These are phyloP conservation scores for Rhodotorula sp. DNA, from an alignment of 1,284 basidiomycete species.

Conservation along the genomic window DNA sequence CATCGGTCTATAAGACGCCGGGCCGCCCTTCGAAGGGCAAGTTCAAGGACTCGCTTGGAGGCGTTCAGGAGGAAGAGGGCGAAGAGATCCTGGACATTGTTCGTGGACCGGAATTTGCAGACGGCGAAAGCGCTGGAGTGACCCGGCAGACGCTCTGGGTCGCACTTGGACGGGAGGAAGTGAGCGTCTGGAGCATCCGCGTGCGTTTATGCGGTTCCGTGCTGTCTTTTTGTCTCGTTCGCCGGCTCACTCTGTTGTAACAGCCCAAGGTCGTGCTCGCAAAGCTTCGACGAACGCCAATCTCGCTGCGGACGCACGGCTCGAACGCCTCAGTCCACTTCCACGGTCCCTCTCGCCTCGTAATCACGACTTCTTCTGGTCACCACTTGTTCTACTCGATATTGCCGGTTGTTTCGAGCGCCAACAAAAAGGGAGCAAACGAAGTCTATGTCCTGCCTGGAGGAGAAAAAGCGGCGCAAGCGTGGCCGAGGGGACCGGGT, in stretches of 20 bases:
- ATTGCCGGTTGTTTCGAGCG: background rate
- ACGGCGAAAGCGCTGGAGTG: background rate
- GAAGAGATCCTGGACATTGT: constrained; percentile 35
- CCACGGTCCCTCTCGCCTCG: constrained; percentile 19
- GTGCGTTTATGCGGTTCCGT: constrained; percentile 7
- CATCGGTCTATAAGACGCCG: constrained; percentile 29
- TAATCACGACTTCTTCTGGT: constrained; percentile 37
- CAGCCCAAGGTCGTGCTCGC: constrained; percentile 41
- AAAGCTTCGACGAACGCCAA: constrained; percentile 30
- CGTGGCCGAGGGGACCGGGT: constrained; percentile 33
- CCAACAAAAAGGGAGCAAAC: background rate
- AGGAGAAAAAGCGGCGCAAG: constrained; percentile 13
- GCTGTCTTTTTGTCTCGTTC: background rate
- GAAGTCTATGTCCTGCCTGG: constrained; percentile 36
- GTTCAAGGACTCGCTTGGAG: constrained; percentile 37
- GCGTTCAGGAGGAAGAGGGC: constrained; percentile 38
- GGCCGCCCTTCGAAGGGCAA: constrained; percentile 26
- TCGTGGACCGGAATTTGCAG: constrained; percentile 8
- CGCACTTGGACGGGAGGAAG: constrained; percentile 30
- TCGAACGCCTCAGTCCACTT: constrained; percentile 28
- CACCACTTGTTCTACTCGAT: constrained; percentile 37
- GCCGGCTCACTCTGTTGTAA: too few species aligned
- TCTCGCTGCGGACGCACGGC: constrained; percentile 38
- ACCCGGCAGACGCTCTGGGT: constrained; percentile 24
- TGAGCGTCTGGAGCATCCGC: constrained; percentile 32